Evolutionary conservation across 2,329 filamentous ascomycete species (phyloP).

Genomic region (Ilyonectria mors-panacis): DNA sequence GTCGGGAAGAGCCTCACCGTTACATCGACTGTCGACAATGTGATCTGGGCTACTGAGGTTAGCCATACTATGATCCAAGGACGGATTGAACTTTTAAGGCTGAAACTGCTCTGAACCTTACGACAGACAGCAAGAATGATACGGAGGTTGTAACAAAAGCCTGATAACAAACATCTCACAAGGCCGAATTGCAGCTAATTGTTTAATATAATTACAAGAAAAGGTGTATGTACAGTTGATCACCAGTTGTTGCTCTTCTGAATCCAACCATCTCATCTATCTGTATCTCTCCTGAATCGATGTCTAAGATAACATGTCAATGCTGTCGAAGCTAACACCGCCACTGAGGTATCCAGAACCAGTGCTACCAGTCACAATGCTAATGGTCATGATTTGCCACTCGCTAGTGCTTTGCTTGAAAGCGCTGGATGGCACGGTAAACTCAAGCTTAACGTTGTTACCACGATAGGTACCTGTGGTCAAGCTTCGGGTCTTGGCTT

Average conservation of each 20-base stretch:
- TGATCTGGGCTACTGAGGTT: slow-evolving; percentile 11
- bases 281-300: not conserved
- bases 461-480: slow-evolving; percentile 53
- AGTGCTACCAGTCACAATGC: slow-evolving; percentile 48
- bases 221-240: not conserved
- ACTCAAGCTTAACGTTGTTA: slow-evolving; percentile 50
- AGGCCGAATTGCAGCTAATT: too few species aligned
- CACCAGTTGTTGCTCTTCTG: not conserved
- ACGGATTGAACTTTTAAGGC: slow-evolving; percentile 35
- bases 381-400: slow-evolving; percentile 51
- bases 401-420: slow-evolving; percentile 47
- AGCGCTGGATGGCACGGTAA: slow-evolving; percentile 45
- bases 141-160: not conserved
- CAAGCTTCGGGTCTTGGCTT: slow-evolving; percentile 51
- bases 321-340: slow-evolving; percentile 49
- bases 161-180: not conserved
- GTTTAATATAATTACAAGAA: not conserved
- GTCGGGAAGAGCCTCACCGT: slow-evolving; percentile 21
- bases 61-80: slow-evolving; percentile 31
- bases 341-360: slow-evolving; percentile 48
- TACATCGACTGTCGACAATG: slow-evolving; percentile 4
- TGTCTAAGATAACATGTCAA: slow-evolving; percentile 43
- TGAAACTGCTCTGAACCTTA: slow-evolving; percentile 33
- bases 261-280: too few species aligned
- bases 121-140: slow-evolving; percentile 25